Conservation (phyloP, 164 flowering plant genomes). For the Piper longum region DNA sequence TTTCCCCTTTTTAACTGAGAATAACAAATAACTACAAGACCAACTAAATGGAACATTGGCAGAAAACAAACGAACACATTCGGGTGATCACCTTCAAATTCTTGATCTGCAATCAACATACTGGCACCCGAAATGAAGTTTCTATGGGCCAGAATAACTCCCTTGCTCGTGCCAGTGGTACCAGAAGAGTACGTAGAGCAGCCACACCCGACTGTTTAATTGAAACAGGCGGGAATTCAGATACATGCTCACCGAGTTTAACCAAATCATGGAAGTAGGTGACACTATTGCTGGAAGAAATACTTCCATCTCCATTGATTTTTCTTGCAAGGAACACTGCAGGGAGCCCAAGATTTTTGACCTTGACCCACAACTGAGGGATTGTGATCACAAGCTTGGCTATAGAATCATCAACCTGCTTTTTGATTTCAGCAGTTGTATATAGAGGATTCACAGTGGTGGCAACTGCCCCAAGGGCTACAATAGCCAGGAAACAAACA, state of each 20-base stretch:
- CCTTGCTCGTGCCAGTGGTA: conserved; percentile 66
- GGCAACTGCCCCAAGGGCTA: conserved; percentile 55
- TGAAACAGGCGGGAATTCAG: conserved; percentile 19
- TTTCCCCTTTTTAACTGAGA: conserved; percentile 47
- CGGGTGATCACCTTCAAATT: conserved; percentile 23
- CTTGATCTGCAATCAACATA: conserved; percentile 38
- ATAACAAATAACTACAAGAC: conserved; percentile 28
- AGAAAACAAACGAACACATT: conserved; percentile 38
- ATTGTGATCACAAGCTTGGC: conserved; percentile 58
- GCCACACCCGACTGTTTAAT: conserved; percentile 54
- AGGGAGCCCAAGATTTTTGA: conserved; percentile 35
- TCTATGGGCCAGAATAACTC: conserved; percentile 52
- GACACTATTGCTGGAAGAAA: conserved; percentile 4
- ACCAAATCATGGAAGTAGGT: conserved; percentile 27
- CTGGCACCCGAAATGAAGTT: conserved; percentile 46
- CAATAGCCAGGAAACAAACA: conserved; percentile 40
- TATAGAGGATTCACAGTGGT: conserved; percentile 68
- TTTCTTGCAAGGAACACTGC: conserved; percentile 29
- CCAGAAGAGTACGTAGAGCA: conserved; percentile 75
- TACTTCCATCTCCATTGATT: neutral
- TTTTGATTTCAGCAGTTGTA: conserved; percentile 42
- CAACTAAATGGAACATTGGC: conserved; percentile 71
- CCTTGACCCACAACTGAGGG: conserved; percentile 45
- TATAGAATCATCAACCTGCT: conserved; percentile 51
- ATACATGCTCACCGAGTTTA: conserved; percentile 10